Conservation (phyloP, 2,329 filamentous ascomycete genomes). For the Talaromyces piceae region DNA sequence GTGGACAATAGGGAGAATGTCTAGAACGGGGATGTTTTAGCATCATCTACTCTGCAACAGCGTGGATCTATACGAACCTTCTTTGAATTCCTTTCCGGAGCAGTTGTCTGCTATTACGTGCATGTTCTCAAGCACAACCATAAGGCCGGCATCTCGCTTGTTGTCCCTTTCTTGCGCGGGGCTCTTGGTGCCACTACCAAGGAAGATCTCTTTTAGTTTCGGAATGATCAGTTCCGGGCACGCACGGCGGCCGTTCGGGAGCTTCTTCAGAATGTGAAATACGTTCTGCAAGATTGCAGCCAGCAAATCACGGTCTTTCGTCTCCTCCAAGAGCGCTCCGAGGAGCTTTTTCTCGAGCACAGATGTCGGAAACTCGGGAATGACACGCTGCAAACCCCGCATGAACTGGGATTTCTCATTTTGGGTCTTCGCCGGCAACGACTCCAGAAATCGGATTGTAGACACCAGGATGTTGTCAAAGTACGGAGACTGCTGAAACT, state of each 20-base stretch:
- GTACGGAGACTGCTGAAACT: slow-evolving; percentile 92
- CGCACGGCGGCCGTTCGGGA: slow-evolving; percentile 68
- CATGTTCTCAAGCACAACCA: slow-evolving; percentile 84
- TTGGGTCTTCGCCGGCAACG: slow-evolving; percentile 81
- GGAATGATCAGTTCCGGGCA: slow-evolving; percentile 86
- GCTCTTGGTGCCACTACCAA: slow-evolving; percentile 44
- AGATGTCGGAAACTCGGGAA: slow-evolving; percentile 85
- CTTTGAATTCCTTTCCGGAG: slow-evolving; percentile 87
- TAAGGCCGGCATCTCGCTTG: slow-evolving; percentile 77
- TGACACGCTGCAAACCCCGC: slow-evolving; percentile 75
- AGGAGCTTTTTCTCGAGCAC: slow-evolving; percentile 94
- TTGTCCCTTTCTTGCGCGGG: slow-evolving; percentile 64
- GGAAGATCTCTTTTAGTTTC: slow-evolving; percentile 73
- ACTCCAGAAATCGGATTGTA: slow-evolving; percentile 89
- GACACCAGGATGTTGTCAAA: slow-evolving; percentile 97
- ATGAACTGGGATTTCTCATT: slow-evolving; percentile 89
- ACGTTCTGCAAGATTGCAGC: slow-evolving; percentile 82
- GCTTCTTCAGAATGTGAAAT: slow-evolving; percentile 75
- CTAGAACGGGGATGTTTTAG: slow-evolving; percentile 40
- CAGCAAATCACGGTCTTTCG: slow-evolving; percentile 83
- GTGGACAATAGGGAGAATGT: slow-evolving; percentile 79
- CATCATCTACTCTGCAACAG: slow-evolving; percentile 1
- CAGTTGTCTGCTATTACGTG: slow-evolving; percentile 69
- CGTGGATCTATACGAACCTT: slow-evolving; percentile 50
- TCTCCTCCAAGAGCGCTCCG: slow-evolving; percentile 80